Evolutionary conservation across 352 stramenopile species (phyloP).

Genomic region (Pythium myriotylum): DNA sequence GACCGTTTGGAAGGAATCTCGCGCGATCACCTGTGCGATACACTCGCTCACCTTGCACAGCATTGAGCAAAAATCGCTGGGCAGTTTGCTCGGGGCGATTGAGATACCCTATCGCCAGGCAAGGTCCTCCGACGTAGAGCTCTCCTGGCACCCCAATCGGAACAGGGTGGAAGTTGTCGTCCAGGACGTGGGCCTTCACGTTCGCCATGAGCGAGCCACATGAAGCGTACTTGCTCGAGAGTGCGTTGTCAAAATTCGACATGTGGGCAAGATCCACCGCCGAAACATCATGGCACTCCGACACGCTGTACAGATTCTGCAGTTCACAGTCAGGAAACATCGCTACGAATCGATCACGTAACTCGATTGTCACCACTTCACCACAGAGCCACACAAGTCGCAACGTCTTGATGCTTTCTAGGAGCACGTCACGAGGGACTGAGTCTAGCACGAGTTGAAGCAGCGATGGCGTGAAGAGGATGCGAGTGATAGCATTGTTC

Average conservation of each 20-base stretch:
- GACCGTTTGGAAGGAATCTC: slow-evolving; percentile 87
- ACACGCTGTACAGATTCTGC: slow-evolving; percentile 94
- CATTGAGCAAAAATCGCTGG: slow-evolving; percentile 75
- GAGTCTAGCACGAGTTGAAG: slow-evolving; percentile 88
- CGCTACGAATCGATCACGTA: slow-evolving; percentile 84
- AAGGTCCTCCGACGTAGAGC: slow-evolving; percentile 87
- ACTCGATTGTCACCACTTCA: slow-evolving; percentile 92
- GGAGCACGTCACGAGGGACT: slow-evolving; percentile 51
- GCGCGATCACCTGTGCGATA: slow-evolving; percentile 93
- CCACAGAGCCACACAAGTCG: slow-evolving; percentile 92
- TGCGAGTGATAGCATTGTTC: slow-evolving; percentile 81
- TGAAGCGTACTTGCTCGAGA: slow-evolving; percentile 87
- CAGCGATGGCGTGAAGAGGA: slow-evolving; percentile 94
- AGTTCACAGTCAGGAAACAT: slow-evolving; percentile 86
- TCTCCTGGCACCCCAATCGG: slow-evolving; percentile 73
- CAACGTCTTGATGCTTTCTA: slow-evolving; percentile 64
- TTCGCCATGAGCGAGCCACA: slow-evolving; percentile 89
- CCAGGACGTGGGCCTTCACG: slow-evolving; percentile 73
- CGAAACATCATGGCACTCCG: slow-evolving; percentile 93
- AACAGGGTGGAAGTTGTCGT: slow-evolving; percentile 68
- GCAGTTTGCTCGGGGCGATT: slow-evolving; percentile 78
- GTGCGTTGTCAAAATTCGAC: slow-evolving; percentile 67
- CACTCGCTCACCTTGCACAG: slow-evolving; percentile 71
- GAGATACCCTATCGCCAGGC: slow-evolving; percentile 85
- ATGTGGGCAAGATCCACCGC: slow-evolving; percentile 78